Percentiles rank a stretch among this genome's conserved stretches.
Conservation (phyloP, 2,329 filamentous ascomycete species). For the Diatrype stigma region DNA sequence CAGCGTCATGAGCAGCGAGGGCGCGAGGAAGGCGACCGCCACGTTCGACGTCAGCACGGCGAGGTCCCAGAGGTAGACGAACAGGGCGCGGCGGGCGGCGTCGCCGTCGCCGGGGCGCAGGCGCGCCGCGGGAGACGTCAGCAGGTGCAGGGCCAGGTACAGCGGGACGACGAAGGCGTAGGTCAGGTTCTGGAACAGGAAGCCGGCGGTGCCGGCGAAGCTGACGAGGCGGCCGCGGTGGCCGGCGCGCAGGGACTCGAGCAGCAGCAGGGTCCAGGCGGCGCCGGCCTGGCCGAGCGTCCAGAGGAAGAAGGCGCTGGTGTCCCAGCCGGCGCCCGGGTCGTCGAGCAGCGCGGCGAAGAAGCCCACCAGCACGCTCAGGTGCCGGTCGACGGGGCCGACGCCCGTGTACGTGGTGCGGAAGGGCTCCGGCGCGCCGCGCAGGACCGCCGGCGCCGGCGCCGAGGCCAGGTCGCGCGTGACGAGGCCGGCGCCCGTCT, state of each 20-base stretch:
- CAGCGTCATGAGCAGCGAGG: constrained; percentile 24
- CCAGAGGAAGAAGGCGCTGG: constrained; percentile 21
- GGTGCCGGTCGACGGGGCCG: constrained; percentile 13
- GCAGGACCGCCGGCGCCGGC: constrained; percentile 8
- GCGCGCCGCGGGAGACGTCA: constrained; percentile 24
- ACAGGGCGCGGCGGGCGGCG: constrained; percentile 16
- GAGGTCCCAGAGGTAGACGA: constrained; percentile 27
- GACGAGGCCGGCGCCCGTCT: constrained; percentile 13
- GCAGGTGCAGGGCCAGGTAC: constrained; percentile 24
- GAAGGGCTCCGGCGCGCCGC: constrained; percentile 19
- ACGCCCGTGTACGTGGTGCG: constrained; percentile 15
- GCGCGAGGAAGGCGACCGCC: constrained; percentile 20
- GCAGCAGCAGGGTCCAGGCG: constrained; percentile 23
- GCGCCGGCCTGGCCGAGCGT: constrained; percentile 24
- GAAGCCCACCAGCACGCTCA: constrained; percentile 24
- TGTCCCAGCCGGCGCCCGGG: constrained; percentile 13
- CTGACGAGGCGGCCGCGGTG: constrained; percentile 22
- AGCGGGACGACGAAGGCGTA: constrained; percentile 24
- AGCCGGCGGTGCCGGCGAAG: constrained; percentile 16
- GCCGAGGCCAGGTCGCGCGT: constrained; percentile 4
- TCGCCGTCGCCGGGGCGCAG: constrained; percentile 17
- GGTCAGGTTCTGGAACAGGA: constrained; percentile 22
- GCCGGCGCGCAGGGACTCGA: constrained; percentile 24
- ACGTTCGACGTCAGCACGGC: constrained; percentile 24
- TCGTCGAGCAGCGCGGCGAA: constrained; percentile 23